Conservation (phyloP, 306 rosid genomes). For the Dalbergia cochinchinensis region DNA sequence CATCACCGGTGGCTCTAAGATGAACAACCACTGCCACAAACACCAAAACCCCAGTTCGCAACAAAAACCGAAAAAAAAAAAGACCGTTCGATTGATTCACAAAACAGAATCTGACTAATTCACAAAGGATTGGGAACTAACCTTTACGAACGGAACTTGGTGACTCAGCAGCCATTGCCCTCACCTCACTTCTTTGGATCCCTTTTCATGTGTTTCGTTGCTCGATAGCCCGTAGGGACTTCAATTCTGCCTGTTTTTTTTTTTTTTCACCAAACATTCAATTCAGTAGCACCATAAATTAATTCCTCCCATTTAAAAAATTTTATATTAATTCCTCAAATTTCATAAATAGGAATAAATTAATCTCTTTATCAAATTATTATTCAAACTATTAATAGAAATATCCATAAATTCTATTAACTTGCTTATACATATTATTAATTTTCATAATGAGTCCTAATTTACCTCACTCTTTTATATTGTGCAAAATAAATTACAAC, state of each 20-base stretch:
- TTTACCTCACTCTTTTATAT: no score
- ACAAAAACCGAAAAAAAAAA: background rate
- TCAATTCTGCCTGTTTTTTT: background rate
- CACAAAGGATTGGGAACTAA: constrained; percentile 29
- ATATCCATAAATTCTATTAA: no score
- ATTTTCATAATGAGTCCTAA: no score
- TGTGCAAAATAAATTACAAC: no score
- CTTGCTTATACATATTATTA: no score
- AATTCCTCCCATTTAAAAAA: no score
- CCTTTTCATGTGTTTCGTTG: constrained; percentile 16
- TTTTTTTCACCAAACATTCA: no score
- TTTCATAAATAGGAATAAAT: no score
- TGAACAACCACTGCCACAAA: constrained; percentile 85
- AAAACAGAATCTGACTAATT: background rate
- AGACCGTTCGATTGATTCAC: constrained; percentile 10
- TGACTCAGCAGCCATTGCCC: constrained; percentile 69
- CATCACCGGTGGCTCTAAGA: constrained; percentile 98
- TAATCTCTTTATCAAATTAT: no score
- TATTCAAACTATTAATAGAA: no score
- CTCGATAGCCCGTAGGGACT: background rate
- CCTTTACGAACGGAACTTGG: constrained; percentile 77
- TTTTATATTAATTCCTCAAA: no score
- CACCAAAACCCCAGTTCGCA: background rate
- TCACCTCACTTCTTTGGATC: background rate
- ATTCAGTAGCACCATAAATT: no score